Conservation (phyloP, 108 stramenopile species). For the Fragilaria radians region DNA sequence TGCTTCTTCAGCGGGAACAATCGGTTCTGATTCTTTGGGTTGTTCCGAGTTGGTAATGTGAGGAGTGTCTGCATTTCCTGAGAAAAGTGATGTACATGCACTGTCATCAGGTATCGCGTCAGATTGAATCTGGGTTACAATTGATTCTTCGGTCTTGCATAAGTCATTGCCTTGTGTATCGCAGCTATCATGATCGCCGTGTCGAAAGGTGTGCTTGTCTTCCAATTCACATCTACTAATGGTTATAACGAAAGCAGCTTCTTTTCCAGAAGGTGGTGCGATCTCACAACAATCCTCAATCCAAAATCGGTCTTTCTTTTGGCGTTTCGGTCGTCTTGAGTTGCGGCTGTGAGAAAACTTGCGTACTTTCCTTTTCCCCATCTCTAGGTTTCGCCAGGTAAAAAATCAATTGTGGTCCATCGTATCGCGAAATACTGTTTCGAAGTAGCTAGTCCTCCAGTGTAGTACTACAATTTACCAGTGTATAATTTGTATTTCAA, state of each 20-base stretch:
- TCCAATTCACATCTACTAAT: not conserved
- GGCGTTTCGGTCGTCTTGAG: too few relatives aligned
- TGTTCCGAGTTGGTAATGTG: too few relatives aligned
- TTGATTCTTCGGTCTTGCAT: not conserved
- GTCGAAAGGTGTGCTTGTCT: not conserved
- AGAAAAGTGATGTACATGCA: not conserved
- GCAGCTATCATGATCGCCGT: not conserved
- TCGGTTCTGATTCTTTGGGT: too few relatives aligned
- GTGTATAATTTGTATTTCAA: too few relatives aligned
- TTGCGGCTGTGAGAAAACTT: too few relatives aligned
- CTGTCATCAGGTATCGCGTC: not conserved
- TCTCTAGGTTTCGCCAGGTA: too few relatives aligned
- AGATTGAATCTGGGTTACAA: not conserved
- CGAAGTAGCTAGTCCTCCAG: too few relatives aligned
- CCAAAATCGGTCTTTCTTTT: not conserved
- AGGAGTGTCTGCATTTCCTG: not conserved
- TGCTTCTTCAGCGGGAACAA: not conserved
- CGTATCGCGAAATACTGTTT: too few relatives aligned
- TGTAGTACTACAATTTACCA: too few relatives aligned
- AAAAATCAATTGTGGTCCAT: too few relatives aligned
- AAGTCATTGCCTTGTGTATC: not conserved
- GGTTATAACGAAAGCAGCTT: not conserved
- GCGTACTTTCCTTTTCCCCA: too few relatives aligned
- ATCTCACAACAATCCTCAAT: not conserved
- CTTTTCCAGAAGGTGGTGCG: not conserved